These are phyloP conservation scores for Fusarium longipes DNA, from an alignment of 2,329 filamentous ascomycete genomes.

Conservation along the genomic window DNA sequence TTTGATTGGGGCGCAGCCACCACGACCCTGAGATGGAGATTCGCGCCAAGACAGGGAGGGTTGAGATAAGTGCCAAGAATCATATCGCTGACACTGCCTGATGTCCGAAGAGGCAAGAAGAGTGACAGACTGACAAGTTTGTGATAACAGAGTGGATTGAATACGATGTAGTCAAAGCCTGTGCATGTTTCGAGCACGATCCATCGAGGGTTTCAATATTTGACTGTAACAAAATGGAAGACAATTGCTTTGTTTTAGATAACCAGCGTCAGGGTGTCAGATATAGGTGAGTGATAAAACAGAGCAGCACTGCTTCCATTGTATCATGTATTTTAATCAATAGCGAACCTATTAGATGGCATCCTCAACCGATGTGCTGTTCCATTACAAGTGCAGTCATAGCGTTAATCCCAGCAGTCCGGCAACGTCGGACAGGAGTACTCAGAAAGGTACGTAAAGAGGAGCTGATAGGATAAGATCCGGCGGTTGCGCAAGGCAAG, in stretches of 20 bases:
- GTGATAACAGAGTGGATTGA: neutral
- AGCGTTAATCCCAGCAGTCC: conserved; percentile 7
- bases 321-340: neutral
- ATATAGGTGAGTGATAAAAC: neutral
- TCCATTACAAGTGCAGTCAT: neutral
- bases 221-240: neutral
- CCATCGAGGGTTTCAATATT: neutral
- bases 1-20: conserved; percentile 31
- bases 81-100: conserved; percentile 18
- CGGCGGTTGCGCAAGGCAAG: neutral
- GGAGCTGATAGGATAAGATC: neutral
- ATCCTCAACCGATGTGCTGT: neutral
- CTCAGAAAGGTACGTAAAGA: neutral
- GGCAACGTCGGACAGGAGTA: conserved; percentile 23
- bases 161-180: neutral
- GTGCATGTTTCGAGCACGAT: neutral
- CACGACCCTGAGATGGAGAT: conserved; percentile 32
- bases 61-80: conserved; percentile 31
- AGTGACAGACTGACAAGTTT: conserved; percentile 3
- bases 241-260: neutral
- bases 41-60: conserved; percentile 16
- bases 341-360: neutral
- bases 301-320: neutral
- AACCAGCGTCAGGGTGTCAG: neutral
- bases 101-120: conserved; percentile 3